Percentiles rank a stretch among this genome's conserved stretches.
Evolutionary conservation across 139 green algal species (phyloP).

Genomic region (Volvox africanus): DNA sequence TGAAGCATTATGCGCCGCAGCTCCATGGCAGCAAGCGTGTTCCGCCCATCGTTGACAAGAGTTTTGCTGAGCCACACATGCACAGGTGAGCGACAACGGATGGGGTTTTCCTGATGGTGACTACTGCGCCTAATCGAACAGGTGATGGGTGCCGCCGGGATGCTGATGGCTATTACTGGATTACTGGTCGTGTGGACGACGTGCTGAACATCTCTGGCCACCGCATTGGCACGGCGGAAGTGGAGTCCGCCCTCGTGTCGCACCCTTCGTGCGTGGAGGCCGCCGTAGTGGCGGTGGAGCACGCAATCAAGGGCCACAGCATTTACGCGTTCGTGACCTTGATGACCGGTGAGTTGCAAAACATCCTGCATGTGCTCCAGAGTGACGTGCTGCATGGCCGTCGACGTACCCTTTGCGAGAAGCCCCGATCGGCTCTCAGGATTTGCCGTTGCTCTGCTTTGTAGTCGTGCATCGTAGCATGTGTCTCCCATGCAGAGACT

Average conservation of each 20-base stretch:
- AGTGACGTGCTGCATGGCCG: no score
- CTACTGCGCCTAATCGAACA: not conserved
- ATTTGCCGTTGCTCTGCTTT: no score
- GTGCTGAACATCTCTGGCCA: constrained; percentile 97
- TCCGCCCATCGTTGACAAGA: not conserved
- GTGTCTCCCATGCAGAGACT: no score
- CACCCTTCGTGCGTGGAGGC: constrained; percentile 90
- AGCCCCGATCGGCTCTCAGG: no score
- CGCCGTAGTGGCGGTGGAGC: constrained; percentile 86
- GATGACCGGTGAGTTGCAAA: constrained; percentile 62
- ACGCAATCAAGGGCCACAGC: constrained; percentile 93
- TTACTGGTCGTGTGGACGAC: constrained; percentile 94
- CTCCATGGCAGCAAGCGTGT: not conserved
- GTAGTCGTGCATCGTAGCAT: no score
- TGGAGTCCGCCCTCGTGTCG: constrained; percentile 91
- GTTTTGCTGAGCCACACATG: no score
- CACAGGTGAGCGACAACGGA: not conserved
- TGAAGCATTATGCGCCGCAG: no score
- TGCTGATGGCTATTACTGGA: constrained; percentile 85
- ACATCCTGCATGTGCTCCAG: no score
- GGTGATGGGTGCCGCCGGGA: constrained; percentile 78
- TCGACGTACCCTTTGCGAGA: no score
- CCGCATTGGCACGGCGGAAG: constrained; percentile 95
- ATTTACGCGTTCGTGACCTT: constrained; percentile 98
- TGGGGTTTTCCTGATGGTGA: not conserved